Conservation (phyloP, 495 filamentous ascomycete genomes). For the Polyplosphaeria fusca region DNA sequence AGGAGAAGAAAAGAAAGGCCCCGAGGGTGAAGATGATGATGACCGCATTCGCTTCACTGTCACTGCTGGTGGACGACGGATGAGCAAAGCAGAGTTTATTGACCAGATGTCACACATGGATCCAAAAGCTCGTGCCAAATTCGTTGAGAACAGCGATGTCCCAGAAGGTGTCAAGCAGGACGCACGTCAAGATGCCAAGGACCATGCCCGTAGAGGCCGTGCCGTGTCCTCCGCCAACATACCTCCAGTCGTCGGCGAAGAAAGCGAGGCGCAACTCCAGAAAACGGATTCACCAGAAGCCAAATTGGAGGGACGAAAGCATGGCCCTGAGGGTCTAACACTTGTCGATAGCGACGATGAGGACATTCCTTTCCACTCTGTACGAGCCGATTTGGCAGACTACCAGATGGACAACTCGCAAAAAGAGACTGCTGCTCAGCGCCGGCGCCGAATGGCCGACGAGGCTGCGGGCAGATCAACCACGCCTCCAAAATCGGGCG, state of each 20-base stretch:
- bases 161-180: conserved; percentile 55
- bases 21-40: conserved; percentile 62
- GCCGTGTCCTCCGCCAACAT: conserved; percentile 7
- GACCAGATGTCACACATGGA: conserved; percentile 76
- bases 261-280: conserved; percentile 22
- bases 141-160: conserved; percentile 65
- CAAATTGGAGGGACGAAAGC: conserved; percentile 4
- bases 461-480: background rate
- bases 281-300: conserved; percentile 17
- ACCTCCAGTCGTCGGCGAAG: conserved; percentile 27
- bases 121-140: conserved; percentile 66
- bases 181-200: conserved; percentile 55
- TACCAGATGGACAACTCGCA: conserved; percentile 40
- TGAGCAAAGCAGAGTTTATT: conserved; percentile 93
- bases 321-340: conserved; percentile 26
- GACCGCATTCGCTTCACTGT: conserved; percentile 85
- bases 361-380: conserved; percentile 47
- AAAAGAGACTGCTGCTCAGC: conserved; percentile 47
- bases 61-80: conserved; percentile 65
- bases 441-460: conserved; percentile 45
- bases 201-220: conserved; percentile 35
- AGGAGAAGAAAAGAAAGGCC: conserved; percentile 19
- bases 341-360: conserved; percentile 26
- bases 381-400: conserved; percentile 47
- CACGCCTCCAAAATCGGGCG: background rate